A percentile compares a stretch with the other conserved stretches of the same genome.
These are phyloP conservation scores for Kalmusia sp. DNA, from an alignment of 2,329 filamentous ascomycete genomes.

Conservation along the genomic window DNA sequence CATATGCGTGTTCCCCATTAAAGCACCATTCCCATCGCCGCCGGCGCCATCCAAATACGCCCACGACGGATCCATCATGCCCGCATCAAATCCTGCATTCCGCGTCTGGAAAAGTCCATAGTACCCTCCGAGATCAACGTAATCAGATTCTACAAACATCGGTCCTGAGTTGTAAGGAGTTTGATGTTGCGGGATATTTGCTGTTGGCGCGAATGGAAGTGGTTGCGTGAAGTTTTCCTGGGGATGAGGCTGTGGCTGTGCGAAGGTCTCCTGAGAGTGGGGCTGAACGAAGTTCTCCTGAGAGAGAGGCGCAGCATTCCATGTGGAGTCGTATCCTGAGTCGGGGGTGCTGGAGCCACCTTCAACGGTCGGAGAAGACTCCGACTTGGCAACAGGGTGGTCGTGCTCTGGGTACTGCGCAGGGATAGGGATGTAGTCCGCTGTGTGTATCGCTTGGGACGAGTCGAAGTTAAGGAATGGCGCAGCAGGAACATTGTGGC, in stretches of 20 bases:
- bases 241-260: background rate
- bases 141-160: slow-evolving; percentile 6
- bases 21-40: background rate
- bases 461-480: slow-evolving; percentile 13
- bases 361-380: background rate
- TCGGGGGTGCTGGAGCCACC: slow-evolving; percentile 21
- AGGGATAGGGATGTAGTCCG: slow-evolving; percentile 12
- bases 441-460: background rate
- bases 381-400: background rate
- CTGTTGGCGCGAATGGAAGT: background rate
- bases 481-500: background rate
- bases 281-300: background rate
- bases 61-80: slow-evolving; percentile 8
- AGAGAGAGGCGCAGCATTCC: slow-evolving; percentile 4
- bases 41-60: slow-evolving; percentile 4
- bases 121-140: slow-evolving; percentile 17
- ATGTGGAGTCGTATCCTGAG: slow-evolving; percentile 28
- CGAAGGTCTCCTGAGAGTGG: background rate
- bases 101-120: slow-evolving; percentile 15
- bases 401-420: background rate
- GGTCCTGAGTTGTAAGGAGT: background rate
- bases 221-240: background rate
- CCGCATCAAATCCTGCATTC: slow-evolving; percentile 1
- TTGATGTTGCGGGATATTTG: background rate
- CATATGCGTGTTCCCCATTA: background rate